A percentile compares a stretch with the other conserved stretches of the same genome.
Evolutionary conservation across 2,329 filamentous ascomycete species (phyloP).

Genomic region (Lecanicillium sp.): DNA sequence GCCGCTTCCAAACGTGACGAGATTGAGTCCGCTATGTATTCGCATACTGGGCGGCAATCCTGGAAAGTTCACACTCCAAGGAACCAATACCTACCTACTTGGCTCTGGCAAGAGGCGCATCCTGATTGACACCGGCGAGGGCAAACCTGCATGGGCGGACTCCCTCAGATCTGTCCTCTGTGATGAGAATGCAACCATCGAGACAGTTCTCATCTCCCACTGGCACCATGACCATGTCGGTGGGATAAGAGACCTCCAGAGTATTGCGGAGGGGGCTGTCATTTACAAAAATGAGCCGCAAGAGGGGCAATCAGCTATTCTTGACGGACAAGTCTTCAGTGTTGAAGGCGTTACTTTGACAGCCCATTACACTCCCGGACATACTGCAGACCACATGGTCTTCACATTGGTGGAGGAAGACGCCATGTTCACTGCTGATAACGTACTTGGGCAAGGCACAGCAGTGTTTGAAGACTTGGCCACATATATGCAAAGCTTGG

Average conservation of each 20-base stretch:
- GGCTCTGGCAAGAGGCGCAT: slow-evolving; percentile 67
- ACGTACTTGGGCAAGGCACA: slow-evolving; percentile 80
- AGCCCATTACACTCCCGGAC: slow-evolving; percentile 56
- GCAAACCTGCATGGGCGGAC: slow-evolving; percentile 63
- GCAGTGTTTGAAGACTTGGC: slow-evolving; percentile 74
- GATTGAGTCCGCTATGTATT: slow-evolving; percentile 69
- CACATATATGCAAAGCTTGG: slow-evolving; percentile 60
- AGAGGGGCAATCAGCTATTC: slow-evolving; percentile 34
- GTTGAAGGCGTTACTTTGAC: slow-evolving; percentile 58
- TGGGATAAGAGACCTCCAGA: slow-evolving; percentile 63
- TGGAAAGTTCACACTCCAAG: slow-evolving; percentile 67
- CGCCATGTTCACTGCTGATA: slow-evolving; percentile 83
- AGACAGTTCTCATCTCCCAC: slow-evolving; percentile 73
- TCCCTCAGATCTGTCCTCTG: slow-evolving; percentile 57
- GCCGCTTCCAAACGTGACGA: slow-evolving; percentile 64
- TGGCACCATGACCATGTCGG: slow-evolving; percentile 86
- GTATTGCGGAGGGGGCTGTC: slow-evolving; percentile 52
- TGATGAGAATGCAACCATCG: slow-evolving; percentile 60
- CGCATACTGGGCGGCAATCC: slow-evolving; percentile 88
- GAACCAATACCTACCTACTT: slow-evolving; percentile 92
- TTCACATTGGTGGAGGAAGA: slow-evolving; percentile 72
- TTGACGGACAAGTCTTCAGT: slow-evolving; percentile 45
- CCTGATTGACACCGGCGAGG: slow-evolving; percentile 87
- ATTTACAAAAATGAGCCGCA: slow-evolving; percentile 61
- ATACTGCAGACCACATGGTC: slow-evolving; percentile 75